A percentile compares a stretch with the other conserved stretches of the same genome.
These are phyloP conservation scores for Neurospora africana DNA, from an alignment of 495 filamentous ascomycete genomes.

Conservation along the genomic window DNA sequence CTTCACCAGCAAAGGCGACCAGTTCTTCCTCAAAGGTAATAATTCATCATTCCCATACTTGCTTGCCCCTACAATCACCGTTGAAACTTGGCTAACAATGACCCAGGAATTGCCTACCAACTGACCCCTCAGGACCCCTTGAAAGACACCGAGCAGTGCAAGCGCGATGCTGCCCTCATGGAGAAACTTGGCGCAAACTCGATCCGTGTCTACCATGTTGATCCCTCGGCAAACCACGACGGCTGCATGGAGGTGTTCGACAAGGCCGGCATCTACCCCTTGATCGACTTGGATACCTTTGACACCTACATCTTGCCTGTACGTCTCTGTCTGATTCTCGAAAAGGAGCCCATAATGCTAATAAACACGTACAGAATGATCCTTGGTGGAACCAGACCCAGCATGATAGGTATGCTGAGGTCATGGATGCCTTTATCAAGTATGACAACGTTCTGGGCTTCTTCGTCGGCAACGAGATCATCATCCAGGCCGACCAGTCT, in stretches of 20 bases:
- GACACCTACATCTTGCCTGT: conserved; percentile 66
- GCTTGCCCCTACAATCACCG: not conserved
- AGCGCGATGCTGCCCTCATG: conserved; percentile 69
- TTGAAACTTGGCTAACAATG: not conserved
- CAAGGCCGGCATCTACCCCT: conserved; percentile 66
- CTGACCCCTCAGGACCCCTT: conserved; percentile 53
- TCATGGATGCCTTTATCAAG: conserved; percentile 68
- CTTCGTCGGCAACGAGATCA: conserved; percentile 81
- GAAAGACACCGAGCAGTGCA: conserved; percentile 63
- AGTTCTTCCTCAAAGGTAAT: conserved; percentile 75
- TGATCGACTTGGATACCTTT: conserved; percentile 80
- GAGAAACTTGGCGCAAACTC: conserved; percentile 68
- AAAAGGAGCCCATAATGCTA: conserved; percentile 6
- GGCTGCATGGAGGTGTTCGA: conserved; percentile 62
- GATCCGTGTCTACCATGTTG: conserved; percentile 86
- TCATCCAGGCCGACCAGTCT: conserved; percentile 51
- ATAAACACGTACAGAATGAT: conserved; percentile 25
- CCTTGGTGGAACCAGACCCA: conserved; percentile 62
- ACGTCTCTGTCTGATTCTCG: conserved; percentile 13
- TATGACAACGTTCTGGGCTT: conserved; percentile 76
- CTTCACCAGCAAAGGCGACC: conserved; percentile 64
- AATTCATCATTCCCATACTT: not conserved
- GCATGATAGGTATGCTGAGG: conserved; percentile 52
- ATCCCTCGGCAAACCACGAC: conserved; percentile 54
- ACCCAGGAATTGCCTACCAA: conserved; percentile 17